A percentile compares a stretch with the other conserved stretches of the same genome.
Conservation (phyloP, 805 yeast genomes). For the Candida oleophila region DNA sequence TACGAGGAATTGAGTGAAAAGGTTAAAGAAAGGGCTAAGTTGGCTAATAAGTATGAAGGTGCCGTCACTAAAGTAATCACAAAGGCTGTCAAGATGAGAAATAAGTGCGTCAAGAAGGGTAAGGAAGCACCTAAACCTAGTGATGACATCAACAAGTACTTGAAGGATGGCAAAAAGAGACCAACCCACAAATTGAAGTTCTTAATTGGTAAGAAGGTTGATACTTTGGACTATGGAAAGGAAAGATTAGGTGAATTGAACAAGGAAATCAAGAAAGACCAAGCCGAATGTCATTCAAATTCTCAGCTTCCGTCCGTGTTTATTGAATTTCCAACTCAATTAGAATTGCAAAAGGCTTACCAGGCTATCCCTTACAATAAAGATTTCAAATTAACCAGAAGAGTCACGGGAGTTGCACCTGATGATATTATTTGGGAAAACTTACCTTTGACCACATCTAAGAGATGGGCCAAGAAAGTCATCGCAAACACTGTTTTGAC, state of each 20-base stretch:
- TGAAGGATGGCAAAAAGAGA: conserved; percentile 65
- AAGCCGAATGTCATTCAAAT: conserved; percentile 49
- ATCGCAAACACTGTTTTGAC: conserved; percentile 66
- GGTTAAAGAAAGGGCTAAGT: conserved; percentile 62
- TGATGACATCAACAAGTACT: conserved; percentile 59
- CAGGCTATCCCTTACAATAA: conserved; percentile 70
- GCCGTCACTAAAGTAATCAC: conserved; percentile 59
- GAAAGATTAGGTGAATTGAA: conserved; percentile 69
- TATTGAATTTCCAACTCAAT: conserved; percentile 77
- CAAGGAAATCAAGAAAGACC: conserved; percentile 58
- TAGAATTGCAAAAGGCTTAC: conserved; percentile 84
- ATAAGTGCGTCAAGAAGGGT: conserved; percentile 57
- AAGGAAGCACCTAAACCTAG: conserved; percentile 55
- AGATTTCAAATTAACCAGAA: conserved; percentile 45
- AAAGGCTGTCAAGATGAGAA: conserved; percentile 57
- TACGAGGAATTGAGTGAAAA: conserved; percentile 54
- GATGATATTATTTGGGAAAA: conserved; percentile 85
- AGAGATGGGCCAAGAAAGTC: conserved; percentile 55
- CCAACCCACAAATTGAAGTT: conserved; percentile 78
- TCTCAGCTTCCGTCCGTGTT: conserved; percentile 68
- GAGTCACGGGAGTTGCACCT: conserved; percentile 68
- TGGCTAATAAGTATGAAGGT: conserved; percentile 61
- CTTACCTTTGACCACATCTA: conserved; percentile 54
- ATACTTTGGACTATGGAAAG: conserved; percentile 72
- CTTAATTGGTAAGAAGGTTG: conserved; percentile 79